Conservation (phyloP, 2,329 filamentous ascomycete genomes). For the Cyphellophora attinorum region DNA sequence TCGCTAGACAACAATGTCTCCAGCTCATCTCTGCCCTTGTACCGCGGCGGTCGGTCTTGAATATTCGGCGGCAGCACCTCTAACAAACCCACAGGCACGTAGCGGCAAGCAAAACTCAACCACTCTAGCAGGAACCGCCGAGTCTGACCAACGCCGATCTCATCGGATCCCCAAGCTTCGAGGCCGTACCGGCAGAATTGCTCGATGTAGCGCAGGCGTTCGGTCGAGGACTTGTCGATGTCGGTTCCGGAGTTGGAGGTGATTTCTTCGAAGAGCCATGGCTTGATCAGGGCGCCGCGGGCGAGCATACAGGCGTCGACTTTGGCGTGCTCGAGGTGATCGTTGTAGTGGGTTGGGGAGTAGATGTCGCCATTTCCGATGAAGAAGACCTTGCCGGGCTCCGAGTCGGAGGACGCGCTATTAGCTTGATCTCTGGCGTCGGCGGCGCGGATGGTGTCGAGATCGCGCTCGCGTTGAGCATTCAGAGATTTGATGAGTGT, state of each 20-base stretch:
- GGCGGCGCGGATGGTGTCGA: slow-evolving; percentile 69
- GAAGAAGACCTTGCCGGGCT: slow-evolving; percentile 69
- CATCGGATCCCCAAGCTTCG: slow-evolving; percentile 91
- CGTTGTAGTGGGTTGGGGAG: slow-evolving; percentile 79
- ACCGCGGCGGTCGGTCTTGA: slow-evolving; percentile 81
- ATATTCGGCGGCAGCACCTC: slow-evolving; percentile 81
- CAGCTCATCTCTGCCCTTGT: slow-evolving; percentile 73
- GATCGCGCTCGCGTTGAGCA: slow-evolving; percentile 51
- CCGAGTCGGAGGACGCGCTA: slow-evolving; percentile 4
- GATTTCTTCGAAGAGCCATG: slow-evolving; percentile 98
- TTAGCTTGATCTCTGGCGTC: slow-evolving; percentile 64
- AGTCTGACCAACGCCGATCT: slow-evolving; percentile 84
- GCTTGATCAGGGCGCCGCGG: slow-evolving; percentile 92
- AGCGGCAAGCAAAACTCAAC: slow-evolving; percentile 86
- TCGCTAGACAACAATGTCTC: slow-evolving; percentile 86
- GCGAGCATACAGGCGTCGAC: slow-evolving; percentile 96
- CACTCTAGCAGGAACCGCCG: slow-evolving; percentile 90
- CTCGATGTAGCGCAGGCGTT: slow-evolving; percentile 77
- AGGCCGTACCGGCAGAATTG: slow-evolving; percentile 85
- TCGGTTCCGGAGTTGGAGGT: slow-evolving; percentile 65
- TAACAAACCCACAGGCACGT: slow-evolving; percentile 79
- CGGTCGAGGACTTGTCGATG: slow-evolving; percentile 83
- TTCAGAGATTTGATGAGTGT: slow-evolving; percentile 75
- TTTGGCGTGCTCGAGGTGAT: slow-evolving; percentile 63
- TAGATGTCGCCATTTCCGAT: slow-evolving; percentile 95